Evolutionary conservation across 768 basidiomycete species (phyloP), one percentile per base, ranked within the genome.

Genomic region (Amanita rimosa): DNA sequence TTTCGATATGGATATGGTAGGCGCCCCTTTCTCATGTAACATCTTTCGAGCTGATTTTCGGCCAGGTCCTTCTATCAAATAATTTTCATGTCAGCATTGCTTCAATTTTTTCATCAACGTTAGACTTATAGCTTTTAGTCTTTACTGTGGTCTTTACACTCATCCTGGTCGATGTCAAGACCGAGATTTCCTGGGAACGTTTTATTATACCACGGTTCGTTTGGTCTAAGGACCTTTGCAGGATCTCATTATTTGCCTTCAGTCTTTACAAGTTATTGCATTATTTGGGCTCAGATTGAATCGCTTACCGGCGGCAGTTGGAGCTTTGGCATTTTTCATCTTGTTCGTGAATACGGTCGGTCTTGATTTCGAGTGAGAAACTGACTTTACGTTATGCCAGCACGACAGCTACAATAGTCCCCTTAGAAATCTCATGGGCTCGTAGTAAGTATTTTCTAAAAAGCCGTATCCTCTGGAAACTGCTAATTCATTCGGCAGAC

Each of bases 201-300:
- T 76, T 53, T 76, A 75, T 54, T 78, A 73, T 60, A 65, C 69
- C 16, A 69, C 69, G 49, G 71, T 72, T 24, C 31, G 61, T 54
- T 44, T 16, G 17, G 16, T 16, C 43, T 35, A 19, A 31, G 29
- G 39, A 21, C 27, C 43, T 11, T 34, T 19, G 11, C 36, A 35
- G 44, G 26, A 45, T 22, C 45, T 56, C 13, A 38, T 43, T 35
- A n/a, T 17, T 17, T 4, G 24, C 27, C 24, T 33, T 14, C 46
- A 71, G 65, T 73, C 71, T 3, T 60, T 83, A 5, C 81, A 80
- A 64, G 82, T 81, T 1, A 78, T 87, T 38, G 82, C 77, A 1
- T 63, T 88, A 9, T 88, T 88, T 54, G 84, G 84, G 17, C 60
- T 88, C 49, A 76, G 78, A 56, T 59, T 83, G 54, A 76, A 82